Base-by-base conservation (phyloP, 2,329 filamentous ascomycete species). In the Exophiala calicioides region DNA sequence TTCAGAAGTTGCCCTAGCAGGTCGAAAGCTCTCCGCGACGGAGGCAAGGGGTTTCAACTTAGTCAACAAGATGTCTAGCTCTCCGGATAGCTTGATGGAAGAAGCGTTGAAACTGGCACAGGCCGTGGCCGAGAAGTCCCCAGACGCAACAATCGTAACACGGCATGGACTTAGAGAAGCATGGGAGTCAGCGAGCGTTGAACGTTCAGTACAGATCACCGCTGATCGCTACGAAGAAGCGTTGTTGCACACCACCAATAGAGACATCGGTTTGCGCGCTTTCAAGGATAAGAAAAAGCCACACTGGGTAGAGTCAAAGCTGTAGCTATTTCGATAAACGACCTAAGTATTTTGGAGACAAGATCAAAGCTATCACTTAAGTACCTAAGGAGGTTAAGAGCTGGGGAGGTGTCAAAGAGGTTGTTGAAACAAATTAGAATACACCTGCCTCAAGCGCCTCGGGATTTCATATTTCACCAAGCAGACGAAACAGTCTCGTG, bases 201-300 rank as follows among this genome's bases (percentile, higher is more conserved):
- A 82, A 62, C 75, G 78, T 54, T 83, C 70, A 7, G 86, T 81
- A 19, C 71, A 70, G 48, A 61, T 78, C 54, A 42, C 37, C 3
- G 24, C 35, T 12, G 45, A 43, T 12, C 42, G 45, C 10, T 48
- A 13, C 31, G 12, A 43, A 12, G 24, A 42, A 15, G 27, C 19
- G 16, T 16, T 48, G 12, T 29, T 42, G 36, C 18, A 15, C 1
- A 39, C 44, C 2, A 82, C 85, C 57, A 90, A 91, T 65, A 81
- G 88, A 67, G 78, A 76, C 45, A 86, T 90, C 68, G 87, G 87
- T 0, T 72, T 90, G 15, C 71, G 64, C 66, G 86, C 85, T 52
- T 91, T 90, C 70, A 82, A 85, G 15, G 85, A 89, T 74, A 88
- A 83, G 75, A 75, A 84, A 61, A 77, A 78, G 67, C 79, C 86